Evolutionary conservation across 2,329 filamentous ascomycete genomes (phyloP).

Genomic region (Myrmaecium sp.): DNA sequence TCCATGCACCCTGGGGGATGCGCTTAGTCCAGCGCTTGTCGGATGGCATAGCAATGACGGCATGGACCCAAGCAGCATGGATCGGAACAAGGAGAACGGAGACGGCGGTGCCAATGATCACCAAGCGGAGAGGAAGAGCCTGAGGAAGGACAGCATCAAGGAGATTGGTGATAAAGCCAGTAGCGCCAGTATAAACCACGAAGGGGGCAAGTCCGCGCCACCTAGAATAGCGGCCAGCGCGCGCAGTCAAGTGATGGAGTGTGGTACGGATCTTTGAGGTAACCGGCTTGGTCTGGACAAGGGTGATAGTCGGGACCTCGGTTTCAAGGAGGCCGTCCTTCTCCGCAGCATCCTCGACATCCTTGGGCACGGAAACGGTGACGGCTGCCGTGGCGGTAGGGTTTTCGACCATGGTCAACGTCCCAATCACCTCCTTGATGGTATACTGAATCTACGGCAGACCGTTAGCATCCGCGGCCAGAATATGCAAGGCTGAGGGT

Average conservation of each 20-base stretch:
- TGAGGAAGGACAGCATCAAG: conserved; percentile 25
- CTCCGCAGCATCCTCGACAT: conserved; percentile 22
- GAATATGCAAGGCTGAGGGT: neutral
- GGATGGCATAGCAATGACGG: conserved; percentile 58
- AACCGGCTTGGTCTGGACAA: conserved; percentile 38
- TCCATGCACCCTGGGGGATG: conserved; percentile 49
- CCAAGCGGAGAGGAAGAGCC: conserved; percentile 17
- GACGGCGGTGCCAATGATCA: conserved; percentile 40
- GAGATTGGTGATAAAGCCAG: conserved; percentile 24
- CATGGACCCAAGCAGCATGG: conserved; percentile 67
- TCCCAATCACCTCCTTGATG: conserved; percentile 41
- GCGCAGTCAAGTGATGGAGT: conserved; percentile 41
- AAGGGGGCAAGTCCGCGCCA: conserved; percentile 50
- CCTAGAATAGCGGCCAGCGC: conserved; percentile 46
- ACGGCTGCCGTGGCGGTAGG: conserved; percentile 34
- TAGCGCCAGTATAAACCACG: conserved; percentile 18
- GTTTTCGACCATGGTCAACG: conserved; percentile 48
- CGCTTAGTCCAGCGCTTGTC: conserved; percentile 44
- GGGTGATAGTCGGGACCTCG: conserved; percentile 16
- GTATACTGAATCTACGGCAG: conserved; percentile 33
- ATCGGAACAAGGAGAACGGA: conserved; percentile 49
- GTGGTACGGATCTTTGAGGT: conserved; percentile 43
- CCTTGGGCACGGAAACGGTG: conserved; percentile 30
- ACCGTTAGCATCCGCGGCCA: conserved; percentile 1
- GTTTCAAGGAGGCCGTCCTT: conserved; percentile 16